Conservation (phyloP, 208 protist species). For the Trypanosoma avium region DNA sequence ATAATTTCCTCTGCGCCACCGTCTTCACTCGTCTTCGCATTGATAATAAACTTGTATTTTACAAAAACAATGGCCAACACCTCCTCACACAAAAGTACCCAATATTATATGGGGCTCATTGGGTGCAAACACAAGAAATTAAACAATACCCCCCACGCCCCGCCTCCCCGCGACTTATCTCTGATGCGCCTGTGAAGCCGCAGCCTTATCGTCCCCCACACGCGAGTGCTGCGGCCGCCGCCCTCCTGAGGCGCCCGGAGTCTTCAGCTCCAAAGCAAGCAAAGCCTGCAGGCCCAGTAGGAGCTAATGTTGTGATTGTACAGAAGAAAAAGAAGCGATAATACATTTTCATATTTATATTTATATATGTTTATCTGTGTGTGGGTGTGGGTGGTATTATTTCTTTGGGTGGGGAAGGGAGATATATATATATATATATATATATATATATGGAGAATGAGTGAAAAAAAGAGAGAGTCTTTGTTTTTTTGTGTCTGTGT, state of each 20-base stretch:
- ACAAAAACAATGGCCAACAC: constrained; percentile 71
- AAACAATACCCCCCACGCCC: constrained; percentile 38
- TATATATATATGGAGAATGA: too few species aligned
- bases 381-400: neutral
- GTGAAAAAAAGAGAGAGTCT: too few species aligned
- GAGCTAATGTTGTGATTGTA: constrained; percentile 52
- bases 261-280: constrained; percentile 37
- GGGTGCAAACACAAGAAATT: constrained; percentile 48
- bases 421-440: neutral
- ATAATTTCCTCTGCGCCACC: constrained; percentile 77
- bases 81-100: constrained; percentile 72
- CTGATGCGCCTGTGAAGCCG: constrained; percentile 55
- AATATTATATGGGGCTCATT: constrained; percentile 79
- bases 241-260: constrained; percentile 58
- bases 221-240: constrained; percentile 48
- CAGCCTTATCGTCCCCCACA: constrained; percentile 79
- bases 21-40: constrained; percentile 83
- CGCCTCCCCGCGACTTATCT: constrained; percentile 42
- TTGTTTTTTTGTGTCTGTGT: too few species aligned
- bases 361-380: neutral
- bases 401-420: neutral
- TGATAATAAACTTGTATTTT: constrained; percentile 83
- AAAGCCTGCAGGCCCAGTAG: constrained; percentile 67
- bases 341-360: neutral
- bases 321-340: constrained; percentile 61